phyloP scores from a whole-genome alignment of 352 stramenopile species.

The Plasmopara viticola region DNA sequence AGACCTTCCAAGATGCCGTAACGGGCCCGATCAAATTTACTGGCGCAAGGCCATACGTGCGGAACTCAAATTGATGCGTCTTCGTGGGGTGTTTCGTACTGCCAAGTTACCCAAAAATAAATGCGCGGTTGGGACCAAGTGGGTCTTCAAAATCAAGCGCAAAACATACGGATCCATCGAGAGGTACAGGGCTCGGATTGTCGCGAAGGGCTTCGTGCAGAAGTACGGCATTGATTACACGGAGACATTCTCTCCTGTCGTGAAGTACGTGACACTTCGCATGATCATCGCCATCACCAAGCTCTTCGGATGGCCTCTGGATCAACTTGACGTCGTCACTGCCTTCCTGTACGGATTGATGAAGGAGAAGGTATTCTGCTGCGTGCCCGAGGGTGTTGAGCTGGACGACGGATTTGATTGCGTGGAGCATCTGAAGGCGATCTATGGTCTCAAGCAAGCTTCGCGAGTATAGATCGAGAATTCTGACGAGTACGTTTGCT shows the following conservation, averaged over 20 bases:
- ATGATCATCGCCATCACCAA: constrained; percentile 2
- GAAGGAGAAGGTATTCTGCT: constrained; percentile 2
- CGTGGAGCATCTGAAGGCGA: constrained; percentile 6
- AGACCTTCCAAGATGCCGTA: too few species aligned
- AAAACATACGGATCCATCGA: not conserved
- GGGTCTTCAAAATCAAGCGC: not conserved
- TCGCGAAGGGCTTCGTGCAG: not conserved
- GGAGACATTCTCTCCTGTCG: not conserved
- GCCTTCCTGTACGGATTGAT: constrained; percentile 7
- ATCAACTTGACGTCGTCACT: constrained; percentile 8
- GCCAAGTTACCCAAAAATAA: not conserved
- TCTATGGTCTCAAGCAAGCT: constrained; percentile 9
- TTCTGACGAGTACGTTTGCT: not conserved
- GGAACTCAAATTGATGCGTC: not conserved
- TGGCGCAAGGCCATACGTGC: not conserved
- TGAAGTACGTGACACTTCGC: not conserved
- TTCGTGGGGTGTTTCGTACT: not conserved
- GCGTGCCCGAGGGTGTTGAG: not conserved
- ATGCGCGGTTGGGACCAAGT: not conserved
- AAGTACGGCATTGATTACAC: not conserved
- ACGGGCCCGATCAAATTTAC: too few species aligned
- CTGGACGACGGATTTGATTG: constrained; percentile 1
- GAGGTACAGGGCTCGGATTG: not conserved
- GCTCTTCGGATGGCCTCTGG: constrained; percentile 1
- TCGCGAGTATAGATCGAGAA: constrained; percentile 9